Conservation (phyloP, 2,329 filamentous ascomycete species). For the Ophiostoma ulmi region DNA sequence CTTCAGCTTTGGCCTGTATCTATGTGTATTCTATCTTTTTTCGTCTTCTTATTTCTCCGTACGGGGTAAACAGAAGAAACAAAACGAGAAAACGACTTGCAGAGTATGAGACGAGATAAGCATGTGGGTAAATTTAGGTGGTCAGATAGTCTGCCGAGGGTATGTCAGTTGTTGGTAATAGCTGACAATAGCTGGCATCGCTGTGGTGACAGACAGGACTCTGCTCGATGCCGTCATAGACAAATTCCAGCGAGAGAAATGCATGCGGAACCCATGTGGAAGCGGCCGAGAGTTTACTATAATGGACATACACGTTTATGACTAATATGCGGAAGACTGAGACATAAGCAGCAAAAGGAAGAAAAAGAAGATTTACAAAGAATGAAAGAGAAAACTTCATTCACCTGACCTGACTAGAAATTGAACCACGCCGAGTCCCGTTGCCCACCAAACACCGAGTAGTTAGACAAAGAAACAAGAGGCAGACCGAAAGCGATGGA, state of each 20-base stretch:
- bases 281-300: background rate
- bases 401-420: no score
- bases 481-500: background rate
- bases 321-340: background rate
- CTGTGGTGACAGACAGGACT: background rate
- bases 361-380: background rate
- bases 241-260: background rate
- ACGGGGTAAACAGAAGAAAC: background rate
- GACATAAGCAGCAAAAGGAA: background rate
- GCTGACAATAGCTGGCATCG: no score
- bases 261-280: background rate
- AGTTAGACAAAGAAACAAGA: background rate
- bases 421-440: background rate
- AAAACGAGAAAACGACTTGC: no score
- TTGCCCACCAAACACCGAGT: background rate
- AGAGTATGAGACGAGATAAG: background rate
- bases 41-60: background rate
- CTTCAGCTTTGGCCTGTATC: background rate
- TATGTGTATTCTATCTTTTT: background rate
- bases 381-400: background rate
- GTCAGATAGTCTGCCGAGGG: no score
- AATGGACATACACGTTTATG: background rate
- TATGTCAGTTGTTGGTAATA: no score
- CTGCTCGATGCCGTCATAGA: background rate
- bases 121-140: background rate